Evolutionary conservation across 352 stramenopile species (phyloP).

Genomic region (Pythium aristosporum): DNA sequence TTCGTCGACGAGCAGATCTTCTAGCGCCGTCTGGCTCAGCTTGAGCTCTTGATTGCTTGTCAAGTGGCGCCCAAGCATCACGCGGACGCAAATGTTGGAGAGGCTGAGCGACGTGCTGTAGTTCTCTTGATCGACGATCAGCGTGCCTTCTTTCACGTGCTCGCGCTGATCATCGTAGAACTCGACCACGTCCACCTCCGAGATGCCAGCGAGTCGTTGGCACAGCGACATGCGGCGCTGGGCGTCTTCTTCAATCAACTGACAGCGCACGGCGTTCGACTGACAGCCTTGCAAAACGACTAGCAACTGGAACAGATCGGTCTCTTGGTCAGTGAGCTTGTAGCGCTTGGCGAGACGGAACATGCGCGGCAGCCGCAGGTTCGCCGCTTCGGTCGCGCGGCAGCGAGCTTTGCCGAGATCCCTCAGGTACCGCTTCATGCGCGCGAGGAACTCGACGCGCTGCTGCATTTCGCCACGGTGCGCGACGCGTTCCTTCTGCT

Average conservation of each 20-base stretch:
- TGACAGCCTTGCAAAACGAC: constrained; percentile 83
- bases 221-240: constrained; percentile 73
- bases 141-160: constrained; percentile 86
- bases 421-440: constrained; percentile 60
- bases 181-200: constrained; percentile 84
- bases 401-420: constrained; percentile 56
- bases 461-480: constrained; percentile 79
- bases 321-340: constrained; percentile 70
- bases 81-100: constrained; percentile 81
- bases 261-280: constrained; percentile 79
- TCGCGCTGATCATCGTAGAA: constrained; percentile 85
- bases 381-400: constrained; percentile 36
- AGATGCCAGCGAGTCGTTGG: constrained; percentile 74
- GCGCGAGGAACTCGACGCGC: constrained; percentile 63
- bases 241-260: constrained; percentile 84
- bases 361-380: constrained; percentile 48
- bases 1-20: constrained; percentile 73
- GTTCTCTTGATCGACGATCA: constrained; percentile 82
- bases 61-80: constrained; percentile 70
- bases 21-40: constrained; percentile 81
- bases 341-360: constrained; percentile 79
- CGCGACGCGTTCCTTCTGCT: constrained; percentile 53
- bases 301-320: constrained; percentile 77
- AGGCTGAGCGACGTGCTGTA: constrained; percentile 74
- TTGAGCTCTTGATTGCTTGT: constrained; percentile 84